phyloP scores from a whole-genome alignment of 2,329 filamentous ascomycete genomes.

The Furcasterigmium furcatum region DNA sequence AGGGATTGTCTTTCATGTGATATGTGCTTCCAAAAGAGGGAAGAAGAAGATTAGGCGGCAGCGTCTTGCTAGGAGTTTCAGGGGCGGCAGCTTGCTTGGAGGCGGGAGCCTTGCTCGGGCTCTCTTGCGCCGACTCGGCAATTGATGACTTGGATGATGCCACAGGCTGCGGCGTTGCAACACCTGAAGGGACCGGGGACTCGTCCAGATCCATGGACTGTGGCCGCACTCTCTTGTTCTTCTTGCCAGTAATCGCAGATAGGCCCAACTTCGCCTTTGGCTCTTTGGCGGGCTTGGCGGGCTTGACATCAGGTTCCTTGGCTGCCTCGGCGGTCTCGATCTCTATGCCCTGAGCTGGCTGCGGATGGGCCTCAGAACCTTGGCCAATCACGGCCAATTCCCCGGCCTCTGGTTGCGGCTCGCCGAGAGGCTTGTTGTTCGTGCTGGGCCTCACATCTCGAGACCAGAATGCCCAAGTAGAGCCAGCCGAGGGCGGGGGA shows the following conservation, averaged over 20 bases:
- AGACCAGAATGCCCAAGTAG: slow-evolving; percentile 83
- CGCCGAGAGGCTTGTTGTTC: slow-evolving; percentile 20
- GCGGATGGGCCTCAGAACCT: slow-evolving; percentile 53
- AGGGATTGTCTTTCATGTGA: slow-evolving; percentile 61
- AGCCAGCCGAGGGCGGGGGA: slow-evolving; percentile 47
- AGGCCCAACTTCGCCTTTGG: slow-evolving; percentile 19
- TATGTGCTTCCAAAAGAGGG: slow-evolving; percentile 71
- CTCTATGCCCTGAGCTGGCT: slow-evolving; percentile 39
- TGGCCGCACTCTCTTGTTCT: slow-evolving; percentile 41
- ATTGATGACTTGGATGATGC: slow-evolving; percentile 16
- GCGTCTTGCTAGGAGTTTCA: slow-evolving; percentile 36
- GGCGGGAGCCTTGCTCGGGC: slow-evolving; percentile 4
- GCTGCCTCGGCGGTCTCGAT: slow-evolving; percentile 24
- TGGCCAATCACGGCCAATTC: slow-evolving; percentile 57
- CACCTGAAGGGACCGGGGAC: slow-evolving; percentile 23
- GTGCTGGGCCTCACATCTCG: slow-evolving; percentile 44
- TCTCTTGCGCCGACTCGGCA: slow-evolving; percentile 15
- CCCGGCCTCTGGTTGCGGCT: slow-evolving; percentile 36
- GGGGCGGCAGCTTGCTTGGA: slow-evolving; percentile 16
- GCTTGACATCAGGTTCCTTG: slow-evolving; percentile 23
- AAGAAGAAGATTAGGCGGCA: slow-evolving; percentile 60
- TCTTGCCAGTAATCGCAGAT: slow-evolving; percentile 25
- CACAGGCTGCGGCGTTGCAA: slow-evolving; percentile 28
- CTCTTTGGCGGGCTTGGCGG: slow-evolving; percentile 10
- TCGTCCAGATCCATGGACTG: slow-evolving; percentile 46